These are phyloP conservation scores for Claviceps capensis DNA, from an alignment of 2,329 filamentous ascomycete genomes.

Conservation along the genomic window DNA sequence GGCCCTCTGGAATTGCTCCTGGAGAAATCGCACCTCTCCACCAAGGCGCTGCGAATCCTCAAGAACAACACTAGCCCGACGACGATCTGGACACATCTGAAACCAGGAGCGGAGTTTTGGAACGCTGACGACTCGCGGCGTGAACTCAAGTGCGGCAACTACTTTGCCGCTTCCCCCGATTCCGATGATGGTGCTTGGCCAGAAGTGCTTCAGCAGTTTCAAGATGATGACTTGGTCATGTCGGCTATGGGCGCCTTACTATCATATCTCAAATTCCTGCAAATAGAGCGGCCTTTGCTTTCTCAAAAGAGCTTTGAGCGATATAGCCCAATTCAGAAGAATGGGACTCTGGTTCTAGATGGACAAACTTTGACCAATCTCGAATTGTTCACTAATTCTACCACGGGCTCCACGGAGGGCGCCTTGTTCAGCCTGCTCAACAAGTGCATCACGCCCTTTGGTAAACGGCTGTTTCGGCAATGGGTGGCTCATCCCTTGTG, in stretches of 20 bases:
- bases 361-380: slow-evolving; percentile 95
- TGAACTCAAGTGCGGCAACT: slow-evolving; percentile 66
- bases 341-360: slow-evolving; percentile 83
- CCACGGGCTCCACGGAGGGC: slow-evolving; percentile 71
- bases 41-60: slow-evolving; percentile 80
- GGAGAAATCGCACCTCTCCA: slow-evolving; percentile 75
- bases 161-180: slow-evolving; percentile 54
- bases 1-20: slow-evolving; percentile 77
- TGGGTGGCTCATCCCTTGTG: slow-evolving; percentile 96
- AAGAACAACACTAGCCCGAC: slow-evolving; percentile 92
- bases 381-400: slow-evolving; percentile 91
- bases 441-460: slow-evolving; percentile 89
- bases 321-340: slow-evolving; percentile 84
- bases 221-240: slow-evolving; percentile 71
- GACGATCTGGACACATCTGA: slow-evolving; percentile 90
- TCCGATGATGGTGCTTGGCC: slow-evolving; percentile 58
- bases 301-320: slow-evolving; percentile 82
- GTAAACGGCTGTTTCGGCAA: slow-evolving; percentile 87
- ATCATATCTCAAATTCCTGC: slow-evolving; percentile 73
- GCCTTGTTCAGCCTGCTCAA: slow-evolving; percentile 87
- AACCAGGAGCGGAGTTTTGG: slow-evolving; percentile 82
- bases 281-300: slow-evolving; percentile 76
- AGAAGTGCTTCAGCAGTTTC: slow-evolving; percentile 53
- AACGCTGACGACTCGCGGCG: slow-evolving; percentile 67
- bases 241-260: slow-evolving; percentile 82